Evolutionary conservation across 2,329 filamentous ascomycete genomes (phyloP), one percentile per base, ranked within the genome.

Genomic region (Diaporthe australafricana): DNA sequence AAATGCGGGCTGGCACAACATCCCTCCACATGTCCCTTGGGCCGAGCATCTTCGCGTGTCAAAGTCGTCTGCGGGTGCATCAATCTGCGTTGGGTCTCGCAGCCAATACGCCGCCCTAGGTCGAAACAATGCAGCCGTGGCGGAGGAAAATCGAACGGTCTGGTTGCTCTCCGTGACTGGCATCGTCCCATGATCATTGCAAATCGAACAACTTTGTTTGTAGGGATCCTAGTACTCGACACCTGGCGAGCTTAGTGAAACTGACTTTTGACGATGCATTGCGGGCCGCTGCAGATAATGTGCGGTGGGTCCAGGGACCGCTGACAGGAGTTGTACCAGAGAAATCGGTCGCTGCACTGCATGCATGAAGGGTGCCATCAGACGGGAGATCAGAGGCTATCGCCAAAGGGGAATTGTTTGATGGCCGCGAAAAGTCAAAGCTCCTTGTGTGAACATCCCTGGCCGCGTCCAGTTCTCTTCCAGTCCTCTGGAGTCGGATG

Each of bases 191-290:
- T 65, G 45, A 65, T 50, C 60, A 50, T 50, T 65, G 60, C 60
- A 65, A 65, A 65, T 65, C 60, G 60, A 38, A 65, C 60, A 65
- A 65, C 60, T 38, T 38, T 50, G 60, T 65, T 65, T 65, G 45
- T 65, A 50, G 45, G 60, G 60, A 50, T 50, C 60, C 60, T 50
- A 45, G 60, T 22, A 32, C 35, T n/a, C 38, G 60, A 48, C 30
- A 65, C 60, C 60, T 12, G 45, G 47, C 12, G 42, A 38, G 60
- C 42, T 48, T 63, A 63, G 60, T 63, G 60, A 63, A 63, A 63
- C 60, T 48, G 60, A 63, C 60, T 35, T 35, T 63, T 27, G 5
- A n/a, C 60, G 60, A 65, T 38, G 42, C 60, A 38, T 38, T 38
- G 60, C 60, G 60, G 45, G 5, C 60, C 60, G 42, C 60, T 17